Conservation (phyloP, 441 rosid genomes). For the Arabidopsis lyrata region DNA sequence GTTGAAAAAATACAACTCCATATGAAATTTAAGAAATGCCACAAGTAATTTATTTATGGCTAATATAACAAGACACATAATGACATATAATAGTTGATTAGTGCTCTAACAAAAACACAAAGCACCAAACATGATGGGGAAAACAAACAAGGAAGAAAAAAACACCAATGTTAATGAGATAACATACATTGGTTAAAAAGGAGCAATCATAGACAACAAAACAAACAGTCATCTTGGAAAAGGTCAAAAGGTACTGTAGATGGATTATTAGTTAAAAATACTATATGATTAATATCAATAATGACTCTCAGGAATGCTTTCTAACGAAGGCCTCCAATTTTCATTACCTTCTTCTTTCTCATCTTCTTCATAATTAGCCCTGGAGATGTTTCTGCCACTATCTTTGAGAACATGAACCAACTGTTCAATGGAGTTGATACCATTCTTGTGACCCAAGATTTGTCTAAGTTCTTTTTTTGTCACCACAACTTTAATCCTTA, state of each 20-base stretch:
- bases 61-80: constrained; percentile 1
- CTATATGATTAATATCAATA: constrained; percentile 22
- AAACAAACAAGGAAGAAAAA: not conserved
- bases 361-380: constrained; percentile 1
- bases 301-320: constrained; percentile 71
- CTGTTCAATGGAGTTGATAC: constrained; percentile 49
- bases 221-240: constrained; percentile 16
- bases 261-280: constrained; percentile 18
- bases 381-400: constrained; percentile 42
- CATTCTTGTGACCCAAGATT: constrained; percentile 47
- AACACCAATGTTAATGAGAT: constrained; percentile 23
- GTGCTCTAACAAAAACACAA: constrained; percentile 45
- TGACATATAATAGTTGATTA: constrained; percentile 14
- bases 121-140: constrained; percentile 35
- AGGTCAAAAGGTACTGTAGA: not conserved
- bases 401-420: constrained; percentile 52
- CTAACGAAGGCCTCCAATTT: constrained; percentile 65
- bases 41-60: too few relatives aligned
- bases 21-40: not conserved
- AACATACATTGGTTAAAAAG: constrained; percentile 37
- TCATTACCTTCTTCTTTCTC: constrained; percentile 16
- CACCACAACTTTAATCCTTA: constrained; percentile 66
- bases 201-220: constrained; percentile 17
- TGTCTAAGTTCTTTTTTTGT: constrained; percentile 67
- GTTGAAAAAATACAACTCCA: not conserved